A percentile compares a stretch with the other conserved stretches of the same genome.
Conservation (phyloP, 2,329 filamentous ascomycete genomes). For the Acrocalymma vagum region DNA sequence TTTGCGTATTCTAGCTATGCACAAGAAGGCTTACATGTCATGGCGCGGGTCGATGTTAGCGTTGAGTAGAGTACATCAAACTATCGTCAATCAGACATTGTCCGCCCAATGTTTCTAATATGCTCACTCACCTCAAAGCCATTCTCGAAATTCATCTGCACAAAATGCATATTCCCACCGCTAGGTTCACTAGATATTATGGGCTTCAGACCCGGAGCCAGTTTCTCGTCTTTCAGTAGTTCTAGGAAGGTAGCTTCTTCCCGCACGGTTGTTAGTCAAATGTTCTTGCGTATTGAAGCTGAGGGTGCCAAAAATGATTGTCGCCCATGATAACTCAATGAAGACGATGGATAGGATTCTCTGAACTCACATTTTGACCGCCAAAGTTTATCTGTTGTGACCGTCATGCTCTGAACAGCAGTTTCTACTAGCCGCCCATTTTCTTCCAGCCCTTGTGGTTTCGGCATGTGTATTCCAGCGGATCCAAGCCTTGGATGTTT, state of each 20-base stretch:
- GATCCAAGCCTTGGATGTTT: slow-evolving; percentile 75
- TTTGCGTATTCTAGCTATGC: background rate
- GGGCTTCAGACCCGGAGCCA: no score
- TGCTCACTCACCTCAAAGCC: slow-evolving; percentile 72
- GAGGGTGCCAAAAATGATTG: background rate
- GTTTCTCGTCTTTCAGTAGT: slow-evolving; percentile 70
- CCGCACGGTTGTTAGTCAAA: slow-evolving; percentile 37
- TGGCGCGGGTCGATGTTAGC: slow-evolving; percentile 65
- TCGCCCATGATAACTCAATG: background rate
- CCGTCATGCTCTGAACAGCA: slow-evolving; percentile 72
- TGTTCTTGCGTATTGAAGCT: background rate
- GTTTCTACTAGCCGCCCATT: slow-evolving; percentile 70
- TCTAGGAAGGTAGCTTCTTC: slow-evolving; percentile 66
- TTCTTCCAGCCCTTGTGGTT: slow-evolving; percentile 60
- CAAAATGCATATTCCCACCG: slow-evolving; percentile 80
- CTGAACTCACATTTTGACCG: slow-evolving; percentile 71
- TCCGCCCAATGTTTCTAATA: no score
- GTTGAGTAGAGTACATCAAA: slow-evolving; percentile 93
- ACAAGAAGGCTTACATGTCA: slow-evolving; percentile 56
- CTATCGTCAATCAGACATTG: slow-evolving; percentile 45
- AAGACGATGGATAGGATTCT: background rate
- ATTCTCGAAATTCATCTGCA: slow-evolving; percentile 90
- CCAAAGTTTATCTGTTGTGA: slow-evolving; percentile 76
- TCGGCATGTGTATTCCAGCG: slow-evolving; percentile 76
- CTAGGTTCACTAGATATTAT: slow-evolving; percentile 69